These are phyloP conservation scores for Exophiala dermatitidis DNA, from an alignment of 2,329 filamentous ascomycete species.

Conservation along the genomic window DNA sequence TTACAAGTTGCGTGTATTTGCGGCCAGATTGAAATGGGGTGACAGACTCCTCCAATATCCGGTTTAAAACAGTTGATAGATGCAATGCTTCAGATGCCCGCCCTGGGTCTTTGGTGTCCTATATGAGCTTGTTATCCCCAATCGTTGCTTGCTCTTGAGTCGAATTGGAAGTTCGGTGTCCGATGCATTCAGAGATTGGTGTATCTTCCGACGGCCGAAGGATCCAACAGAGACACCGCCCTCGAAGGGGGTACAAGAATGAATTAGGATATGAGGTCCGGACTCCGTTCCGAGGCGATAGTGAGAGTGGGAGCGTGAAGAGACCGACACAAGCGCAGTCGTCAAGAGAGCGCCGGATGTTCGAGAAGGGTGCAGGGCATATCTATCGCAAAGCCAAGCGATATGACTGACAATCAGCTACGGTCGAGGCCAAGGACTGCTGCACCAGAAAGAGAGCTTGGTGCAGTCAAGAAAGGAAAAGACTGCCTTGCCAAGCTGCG, in stretches of 20 bases:
- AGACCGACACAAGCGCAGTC: not conserved
- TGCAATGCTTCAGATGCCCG: not conserved
- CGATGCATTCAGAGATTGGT: constrained; percentile 20
- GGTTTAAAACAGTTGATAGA: not conserved
- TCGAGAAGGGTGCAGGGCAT: not conserved
- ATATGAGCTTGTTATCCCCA: constrained; percentile 18
- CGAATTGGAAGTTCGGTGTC: constrained; percentile 15
- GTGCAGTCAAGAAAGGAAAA: constrained; percentile 3
- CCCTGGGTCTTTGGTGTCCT: not conserved
- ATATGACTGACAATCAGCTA: too few relatives aligned
- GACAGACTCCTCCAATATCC: constrained; percentile 20
- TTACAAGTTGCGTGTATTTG: not conserved
- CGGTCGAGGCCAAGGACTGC: not conserved
- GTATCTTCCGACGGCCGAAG: not conserved
- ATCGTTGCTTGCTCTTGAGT: constrained; percentile 21
- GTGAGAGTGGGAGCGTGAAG: not conserved
- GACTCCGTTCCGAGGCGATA: not conserved
- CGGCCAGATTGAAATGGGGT: constrained; percentile 8
- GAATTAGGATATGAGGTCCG: too few relatives aligned
- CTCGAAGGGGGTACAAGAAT: not conserved
- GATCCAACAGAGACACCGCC: not conserved
- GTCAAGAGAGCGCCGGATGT: too few relatives aligned
- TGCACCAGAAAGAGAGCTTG: constrained; percentile 8
- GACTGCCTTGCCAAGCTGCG: constrained; percentile 6
- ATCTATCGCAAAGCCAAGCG: not conserved